Conservation (phyloP, 2,329 filamentous ascomycete species). For the Mycocentrospora acerina region DNA sequence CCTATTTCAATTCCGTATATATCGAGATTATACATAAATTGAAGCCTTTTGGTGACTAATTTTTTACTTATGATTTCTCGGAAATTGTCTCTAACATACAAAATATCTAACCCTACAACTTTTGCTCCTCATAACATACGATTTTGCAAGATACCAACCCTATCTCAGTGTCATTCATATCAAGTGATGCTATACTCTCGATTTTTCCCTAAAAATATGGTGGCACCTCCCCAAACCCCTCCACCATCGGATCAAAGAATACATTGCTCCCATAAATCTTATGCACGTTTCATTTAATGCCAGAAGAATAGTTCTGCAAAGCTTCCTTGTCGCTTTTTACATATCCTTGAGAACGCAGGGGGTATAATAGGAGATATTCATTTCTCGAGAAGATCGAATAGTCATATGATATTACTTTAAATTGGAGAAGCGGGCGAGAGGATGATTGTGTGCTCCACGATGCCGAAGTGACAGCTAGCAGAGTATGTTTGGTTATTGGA, state of each 20-base stretch:
- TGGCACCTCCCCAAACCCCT: constrained; percentile 17
- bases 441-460: constrained; percentile 51
- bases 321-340: constrained; percentile 28
- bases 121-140: constrained; percentile 34
- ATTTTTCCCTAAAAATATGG: constrained; percentile 30
- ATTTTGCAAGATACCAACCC: constrained; percentile 9
- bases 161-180: background rate
- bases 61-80: too few species aligned
- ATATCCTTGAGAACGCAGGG: constrained; percentile 21
- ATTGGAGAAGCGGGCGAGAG: constrained; percentile 52
- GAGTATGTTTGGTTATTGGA: constrained; percentile 45
- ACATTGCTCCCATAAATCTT: constrained; percentile 34
- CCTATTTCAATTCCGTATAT: too few species aligned
- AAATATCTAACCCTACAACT: constrained; percentile 22
- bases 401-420: constrained; percentile 53
- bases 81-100: constrained; percentile 22
- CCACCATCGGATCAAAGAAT: constrained; percentile 30
- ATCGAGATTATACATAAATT: too few species aligned
- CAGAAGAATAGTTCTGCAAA: constrained; percentile 28
- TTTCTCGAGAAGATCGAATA: constrained; percentile 56
- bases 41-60: too few species aligned
- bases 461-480: constrained; percentile 57
- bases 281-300: constrained; percentile 24
- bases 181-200: constrained; percentile 16
- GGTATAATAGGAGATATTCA: constrained; percentile 53